phyloP scores from a whole-genome alignment of 345 rosid genomes.

The Camelina laxa region DNA sequence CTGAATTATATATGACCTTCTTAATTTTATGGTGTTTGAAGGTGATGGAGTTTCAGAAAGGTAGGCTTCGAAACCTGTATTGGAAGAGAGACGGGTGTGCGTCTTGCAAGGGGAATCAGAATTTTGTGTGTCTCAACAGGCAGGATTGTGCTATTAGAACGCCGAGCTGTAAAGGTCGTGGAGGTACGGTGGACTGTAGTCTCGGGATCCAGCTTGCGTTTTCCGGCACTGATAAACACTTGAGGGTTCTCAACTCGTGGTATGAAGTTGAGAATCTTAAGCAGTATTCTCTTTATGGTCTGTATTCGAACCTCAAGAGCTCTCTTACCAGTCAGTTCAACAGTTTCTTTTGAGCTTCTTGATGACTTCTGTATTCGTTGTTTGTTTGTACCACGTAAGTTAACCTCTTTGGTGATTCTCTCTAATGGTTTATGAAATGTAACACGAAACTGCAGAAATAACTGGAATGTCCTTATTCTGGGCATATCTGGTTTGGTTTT shows the following conservation, averaged over 20 bases:
- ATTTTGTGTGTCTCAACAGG: constrained; percentile 77
- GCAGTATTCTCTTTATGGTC: constrained; percentile 78
- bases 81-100: constrained; percentile 96
- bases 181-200: constrained; percentile 79
- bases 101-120: constrained; percentile 56
- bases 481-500: constrained; percentile 9
- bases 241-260: constrained; percentile 82
- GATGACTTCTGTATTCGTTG: not conserved
- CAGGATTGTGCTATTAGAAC: constrained; percentile 85
- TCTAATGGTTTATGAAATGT: constrained; percentile 15
- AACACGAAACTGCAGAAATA: not conserved
- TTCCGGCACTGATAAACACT: constrained; percentile 90
- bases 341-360: constrained; percentile 52
- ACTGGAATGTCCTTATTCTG: constrained; percentile 7
- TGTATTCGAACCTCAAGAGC: constrained; percentile 75
- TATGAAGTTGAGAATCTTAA: constrained; percentile 83
- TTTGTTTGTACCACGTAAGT: constrained; percentile 24
- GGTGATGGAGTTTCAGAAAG: constrained; percentile 88
- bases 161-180: constrained; percentile 56
- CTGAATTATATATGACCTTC: not conserved
- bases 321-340: constrained; percentile 71
- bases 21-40: constrained; percentile 33
- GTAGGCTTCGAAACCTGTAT: constrained; percentile 76
- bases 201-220: constrained; percentile 75
- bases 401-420: not conserved